Evolutionary conservation across 345 rosid genomes (phyloP), one percentile per base, ranked within the genome.

Genomic region (Melaleuca alternifolia): DNA sequence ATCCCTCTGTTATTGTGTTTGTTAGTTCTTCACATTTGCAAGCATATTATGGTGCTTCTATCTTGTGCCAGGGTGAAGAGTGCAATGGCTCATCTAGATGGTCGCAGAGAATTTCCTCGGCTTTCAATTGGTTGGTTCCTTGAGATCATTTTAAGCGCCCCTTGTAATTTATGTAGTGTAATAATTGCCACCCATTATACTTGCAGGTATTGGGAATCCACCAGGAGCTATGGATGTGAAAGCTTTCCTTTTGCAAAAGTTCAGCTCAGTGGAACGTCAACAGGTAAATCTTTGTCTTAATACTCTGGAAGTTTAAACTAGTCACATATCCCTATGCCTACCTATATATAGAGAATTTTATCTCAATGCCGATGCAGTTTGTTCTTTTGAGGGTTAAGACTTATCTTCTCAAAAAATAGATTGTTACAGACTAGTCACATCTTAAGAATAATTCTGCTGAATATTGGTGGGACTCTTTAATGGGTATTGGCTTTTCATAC

Each of bases 191-290:
- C 33, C 50, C 28, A 41, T 51, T 30, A 13, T 44, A 30, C 30
- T 54, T 76, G 87, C 91, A 96, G 99, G 99, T 65, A 93, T 97
- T 87, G 98, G 98, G 87, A 94, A 92, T 83, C 96, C 99, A 86
- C 99, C 99, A 23, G 99, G 98, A 61, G 88, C 87, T 62, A 97
- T 97, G 98, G 99, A 97, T 92, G 90, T 95, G 94, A 96, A 92
- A 92, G 99, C 99, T 88, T 97, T 91, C 89, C 98, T 95, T 87
- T 92, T 97, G 59, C 99, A 95, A 89, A 94, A 94, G 88, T 96
- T 97, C 88, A 96, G 98, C 85, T 54, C 93, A 21, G 90, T 56
- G 54, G 99, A 97, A 90, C 92, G 91, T 85, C 88, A 90, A 81
- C 98, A 96, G 92, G 98, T 95, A 91, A n/a, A 61, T 62, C 83